Conservation (phyloP, 371 early-diverging fungal genomes). For the Batkoa obscura region DNA sequence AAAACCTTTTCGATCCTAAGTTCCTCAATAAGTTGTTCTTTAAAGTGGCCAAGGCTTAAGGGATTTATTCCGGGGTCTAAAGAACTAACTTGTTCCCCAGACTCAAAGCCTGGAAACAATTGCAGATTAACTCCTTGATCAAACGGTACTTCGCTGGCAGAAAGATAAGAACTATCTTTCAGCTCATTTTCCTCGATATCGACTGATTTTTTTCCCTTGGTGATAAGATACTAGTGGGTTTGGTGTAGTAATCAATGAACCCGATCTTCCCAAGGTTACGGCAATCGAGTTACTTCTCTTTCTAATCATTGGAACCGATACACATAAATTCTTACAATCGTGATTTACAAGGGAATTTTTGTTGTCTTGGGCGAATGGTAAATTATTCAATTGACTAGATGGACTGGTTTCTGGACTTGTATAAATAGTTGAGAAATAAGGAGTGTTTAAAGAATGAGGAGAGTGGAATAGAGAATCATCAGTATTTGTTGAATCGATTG, state of each 20-base stretch:
- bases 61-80: too few relatives aligned
- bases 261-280: neutral
- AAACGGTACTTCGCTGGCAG: too few relatives aligned
- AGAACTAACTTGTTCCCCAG: too few relatives aligned
- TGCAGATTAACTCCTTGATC: too few relatives aligned
- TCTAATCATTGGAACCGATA: neutral
- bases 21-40: too few relatives aligned
- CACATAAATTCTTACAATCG: too few relatives aligned
- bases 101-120: too few relatives aligned
- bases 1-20: too few relatives aligned
- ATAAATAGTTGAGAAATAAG: neutral
- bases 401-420: neutral
- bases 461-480: neutral
- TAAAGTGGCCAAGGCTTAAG: too few relatives aligned
- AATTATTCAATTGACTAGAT: neutral
- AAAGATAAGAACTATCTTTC: too few relatives aligned
- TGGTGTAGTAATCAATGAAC: neutral
- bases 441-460: neutral
- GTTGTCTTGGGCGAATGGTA: neutral
- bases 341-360: neutral
- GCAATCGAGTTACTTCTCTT: constrained; percentile 4
- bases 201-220: too few relatives aligned
- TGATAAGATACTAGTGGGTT: neutral
- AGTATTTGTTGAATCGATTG: neutral
- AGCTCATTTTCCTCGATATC: too few relatives aligned